Evolutionary conservation across 1,139 yeast species (phyloP).

Genomic region (Taphrina pruni): DNA sequence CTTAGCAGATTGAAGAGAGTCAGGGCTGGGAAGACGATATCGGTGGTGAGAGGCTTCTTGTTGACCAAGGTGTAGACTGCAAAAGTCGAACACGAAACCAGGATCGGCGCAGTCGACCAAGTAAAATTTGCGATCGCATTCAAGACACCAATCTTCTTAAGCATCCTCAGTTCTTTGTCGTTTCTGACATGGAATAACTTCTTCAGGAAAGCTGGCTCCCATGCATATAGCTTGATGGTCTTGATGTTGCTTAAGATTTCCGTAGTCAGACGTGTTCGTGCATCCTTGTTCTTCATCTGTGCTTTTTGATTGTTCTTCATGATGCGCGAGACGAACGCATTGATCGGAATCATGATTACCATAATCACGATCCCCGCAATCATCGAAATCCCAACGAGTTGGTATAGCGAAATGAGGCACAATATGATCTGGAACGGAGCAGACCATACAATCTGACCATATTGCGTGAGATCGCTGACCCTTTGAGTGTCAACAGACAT

Average conservation of each 20-base stretch:
- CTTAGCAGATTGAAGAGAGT: constrained; percentile 76
- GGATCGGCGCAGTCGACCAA: constrained; percentile 86
- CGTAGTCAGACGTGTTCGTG: constrained; percentile 73
- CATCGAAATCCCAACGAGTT: constrained; percentile 85
- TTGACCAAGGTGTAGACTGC: constrained; percentile 74
- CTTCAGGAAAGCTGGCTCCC: constrained; percentile 86
- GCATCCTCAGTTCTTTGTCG: constrained; percentile 79
- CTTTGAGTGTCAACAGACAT: constrained; percentile 90
- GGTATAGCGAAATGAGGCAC: constrained; percentile 77
- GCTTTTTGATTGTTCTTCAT: constrained; percentile 80
- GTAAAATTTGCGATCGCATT: constrained; percentile 76
- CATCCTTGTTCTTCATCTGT: constrained; percentile 72
- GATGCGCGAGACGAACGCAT: constrained; percentile 71
- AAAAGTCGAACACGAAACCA: constrained; percentile 91
- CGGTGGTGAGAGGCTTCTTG: constrained; percentile 78
- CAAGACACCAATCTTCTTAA: constrained; percentile 76
- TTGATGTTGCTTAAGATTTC: constrained; percentile 91
- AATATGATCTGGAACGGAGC: constrained; percentile 91
- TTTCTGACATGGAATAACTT: constrained; percentile 82
- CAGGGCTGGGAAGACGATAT: constrained; percentile 92
- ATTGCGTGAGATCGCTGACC: constrained; percentile 85
- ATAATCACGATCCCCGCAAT: constrained; percentile 94
- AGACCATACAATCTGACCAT: constrained; percentile 89
- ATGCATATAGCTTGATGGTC: constrained; percentile 88
- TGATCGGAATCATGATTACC: constrained; percentile 83